Percentiles rank a stretch among this genome's conserved stretches.
These are phyloP conservation scores for Paracorniculantispora psalliotae DNA, from an alignment of 2,329 filamentous ascomycete genomes.

Conservation along the genomic window DNA sequence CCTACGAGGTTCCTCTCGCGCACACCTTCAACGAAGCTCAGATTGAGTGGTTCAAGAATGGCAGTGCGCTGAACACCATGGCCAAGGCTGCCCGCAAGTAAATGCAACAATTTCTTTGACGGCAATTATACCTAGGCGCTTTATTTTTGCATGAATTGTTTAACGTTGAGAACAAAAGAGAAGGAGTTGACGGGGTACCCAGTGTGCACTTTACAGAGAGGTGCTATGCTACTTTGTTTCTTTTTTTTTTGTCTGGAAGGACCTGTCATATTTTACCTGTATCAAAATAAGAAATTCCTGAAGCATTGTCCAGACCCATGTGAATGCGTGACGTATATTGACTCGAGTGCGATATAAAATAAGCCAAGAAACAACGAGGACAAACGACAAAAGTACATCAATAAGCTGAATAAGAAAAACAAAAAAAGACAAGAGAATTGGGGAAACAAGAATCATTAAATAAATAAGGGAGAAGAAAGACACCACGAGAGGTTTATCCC, in stretches of 20 bases:
- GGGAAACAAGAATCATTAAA: too few relatives aligned
- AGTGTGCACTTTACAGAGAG: background rate
- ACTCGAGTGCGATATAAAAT: too few relatives aligned
- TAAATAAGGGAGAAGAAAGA: too few relatives aligned
- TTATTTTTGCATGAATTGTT: conserved; percentile 7
- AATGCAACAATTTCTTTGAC: conserved; percentile 8
- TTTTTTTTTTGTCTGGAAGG: conserved; percentile 2
- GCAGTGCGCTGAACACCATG: conserved; percentile 97
- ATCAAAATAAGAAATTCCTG: background rate
- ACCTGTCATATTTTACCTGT: conserved; percentile 11
- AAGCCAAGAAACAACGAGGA: too few relatives aligned
- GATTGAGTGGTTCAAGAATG: conserved; percentile 99
- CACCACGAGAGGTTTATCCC: too few relatives aligned
- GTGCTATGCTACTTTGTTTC: background rate
- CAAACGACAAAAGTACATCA: too few relatives aligned
- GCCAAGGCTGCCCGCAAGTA: conserved; percentile 57
- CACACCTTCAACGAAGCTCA: conserved; percentile 99
- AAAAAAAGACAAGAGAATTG: too few relatives aligned
- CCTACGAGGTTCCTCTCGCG: conserved; percentile 76
- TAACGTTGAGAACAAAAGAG: conserved; percentile 5
- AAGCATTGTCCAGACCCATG: background rate
- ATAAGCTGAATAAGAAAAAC: too few relatives aligned
- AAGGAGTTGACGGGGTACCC: background rate
- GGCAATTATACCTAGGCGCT: conserved; percentile 11
- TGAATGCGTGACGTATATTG: too few relatives aligned